Evolutionary conservation across 2,329 filamentous ascomycete species (phyloP).

Genomic region (Pseudogymnoascus sp.): DNA sequence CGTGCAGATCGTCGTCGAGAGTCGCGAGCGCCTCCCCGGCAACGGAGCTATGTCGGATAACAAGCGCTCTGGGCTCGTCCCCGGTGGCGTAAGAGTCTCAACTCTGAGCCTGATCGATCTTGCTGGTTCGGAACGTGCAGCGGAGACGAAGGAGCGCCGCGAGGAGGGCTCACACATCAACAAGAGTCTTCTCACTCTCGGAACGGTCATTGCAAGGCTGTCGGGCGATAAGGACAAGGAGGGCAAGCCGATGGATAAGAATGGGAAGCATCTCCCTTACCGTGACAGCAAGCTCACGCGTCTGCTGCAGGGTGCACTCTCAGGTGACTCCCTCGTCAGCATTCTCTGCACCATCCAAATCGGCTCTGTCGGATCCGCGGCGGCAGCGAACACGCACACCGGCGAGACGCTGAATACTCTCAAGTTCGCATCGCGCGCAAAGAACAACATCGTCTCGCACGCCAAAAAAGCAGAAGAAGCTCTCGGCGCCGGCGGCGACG

Average conservation of each 20-base stretch:
- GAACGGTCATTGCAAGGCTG: slow-evolving; percentile 89
- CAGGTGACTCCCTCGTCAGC: slow-evolving; percentile 88
- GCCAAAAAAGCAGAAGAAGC: slow-evolving; percentile 93
- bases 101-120: slow-evolving; percentile 93
- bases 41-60: slow-evolving; percentile 42
- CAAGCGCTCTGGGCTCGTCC: slow-evolving; percentile 63
- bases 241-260: slow-evolving; percentile 65
- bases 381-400: slow-evolving; percentile 66
- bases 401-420: slow-evolving; percentile 90
- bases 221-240: slow-evolving; percentile 83
- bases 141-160: slow-evolving; percentile 87
- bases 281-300: slow-evolving; percentile 95
- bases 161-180: slow-evolving; percentile 98
- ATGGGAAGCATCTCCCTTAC: slow-evolving; percentile 89
- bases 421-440: slow-evolving; percentile 92
- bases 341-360: slow-evolving; percentile 96
- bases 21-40: slow-evolving; percentile 70
- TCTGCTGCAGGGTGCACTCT: slow-evolving; percentile 83
- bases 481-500: slow-evolving; percentile 70
- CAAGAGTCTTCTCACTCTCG: slow-evolving; percentile 89
- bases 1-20: slow-evolving; percentile 97
- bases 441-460: slow-evolving; percentile 96
- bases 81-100: slow-evolving; percentile 89
- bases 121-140: slow-evolving; percentile 91
- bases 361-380: slow-evolving; percentile 65